Evolutionary conservation across 129 eudicot species (phyloP), one percentile per base, ranked within the genome.

Genomic region (Artemisia argyi): DNA sequence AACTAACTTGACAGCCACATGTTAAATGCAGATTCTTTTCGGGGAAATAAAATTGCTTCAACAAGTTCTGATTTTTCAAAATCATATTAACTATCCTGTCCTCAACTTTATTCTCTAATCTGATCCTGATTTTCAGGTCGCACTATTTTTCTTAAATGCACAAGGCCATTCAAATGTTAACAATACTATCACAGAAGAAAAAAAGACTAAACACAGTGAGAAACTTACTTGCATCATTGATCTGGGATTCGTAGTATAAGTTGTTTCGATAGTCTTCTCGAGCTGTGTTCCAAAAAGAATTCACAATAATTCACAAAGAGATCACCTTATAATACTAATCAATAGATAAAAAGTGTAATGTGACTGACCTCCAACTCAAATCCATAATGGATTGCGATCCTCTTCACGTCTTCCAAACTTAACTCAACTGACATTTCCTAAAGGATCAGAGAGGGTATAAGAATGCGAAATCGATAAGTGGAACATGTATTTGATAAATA

Each of bases 341-440:
- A 53, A 78, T 53, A 52, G 5, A 63, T 3, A 78, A 69, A 35
- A 39, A 48, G 13, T 10, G n/a, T 11, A 51, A 42, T 7, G 39
- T 5, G 66, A 0, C 48, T 64, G 70, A 94, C 99, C 99, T 94
- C 99, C 63, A 88, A 70, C 73, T 83, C 58, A 79, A 94, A 90
- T 73, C 99, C 99, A 79, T 79, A 86, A 76, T 88, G 91, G 57
- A 66, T 53, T 39, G 99, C 91, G 68, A 85, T 86, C 79, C 66
- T 84, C 79, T 94, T 90, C 74, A 94, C 99, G 76, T 94, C 99
- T 79, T 94, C 99, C 83, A 94, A 84, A 81, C 99, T 84, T n/a
- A 94, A 80, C 75, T 94, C 99, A 75, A 94, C 77, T 3, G 99
- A 94, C 97, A 90, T 86, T 76, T 88, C 99, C 98, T 94, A 77